Evolutionary conservation across 2,329 filamentous ascomycete species (phyloP), one percentile per base, ranked within the genome.

Genomic region (Neofusicoccum umdonicola): DNA sequence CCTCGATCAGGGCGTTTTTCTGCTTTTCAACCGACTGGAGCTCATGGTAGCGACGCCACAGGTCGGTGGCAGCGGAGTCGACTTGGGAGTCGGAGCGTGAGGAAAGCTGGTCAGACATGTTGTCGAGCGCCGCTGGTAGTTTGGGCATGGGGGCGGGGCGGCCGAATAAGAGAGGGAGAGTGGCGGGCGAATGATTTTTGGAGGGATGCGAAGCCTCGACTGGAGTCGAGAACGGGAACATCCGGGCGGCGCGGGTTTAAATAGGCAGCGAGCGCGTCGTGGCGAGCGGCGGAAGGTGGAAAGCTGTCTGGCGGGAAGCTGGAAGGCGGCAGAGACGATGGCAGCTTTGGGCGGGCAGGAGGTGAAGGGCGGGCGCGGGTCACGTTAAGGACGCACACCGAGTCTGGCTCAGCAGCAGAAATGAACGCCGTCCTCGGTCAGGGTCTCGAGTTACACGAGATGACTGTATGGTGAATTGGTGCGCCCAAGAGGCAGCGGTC

Each of bases 1-100:
- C 79, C 76, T 73, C 68, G 39, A 79, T 69, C 35, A 80, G 69
- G 6, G 68, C 67, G 17, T 72, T 70, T 65, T 74, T 79, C 31
- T 72, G 68, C 7, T 66, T 66, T 13, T 78, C 75, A 45, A 69
- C 63, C 4, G 62, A 64, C 47, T 74, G 70, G 9, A 78, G 54
- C 15, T 72, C 65, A n/a, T 74, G 71, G 37, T 73, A 73, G 41
- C 76, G 76, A 34, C 67, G 64, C 68, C 70, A 74, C 12, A 78
- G 56, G 9, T 65, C 56, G 11, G 58, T 60, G 13, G 69, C 19
- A 9, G 41, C 9, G 51, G 15, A 19, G 4, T 64, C 62, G 15
- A 41, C 35, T 48, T 19, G n/a, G 50, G 56, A 51, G 60, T 60
- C 50, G 51, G 50, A 48, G 15, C 35, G 51, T 8, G 50, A 41